Conservation (phyloP, 2,329 filamentous ascomycete genomes). For the Colletotrichum abscissum region DNA sequence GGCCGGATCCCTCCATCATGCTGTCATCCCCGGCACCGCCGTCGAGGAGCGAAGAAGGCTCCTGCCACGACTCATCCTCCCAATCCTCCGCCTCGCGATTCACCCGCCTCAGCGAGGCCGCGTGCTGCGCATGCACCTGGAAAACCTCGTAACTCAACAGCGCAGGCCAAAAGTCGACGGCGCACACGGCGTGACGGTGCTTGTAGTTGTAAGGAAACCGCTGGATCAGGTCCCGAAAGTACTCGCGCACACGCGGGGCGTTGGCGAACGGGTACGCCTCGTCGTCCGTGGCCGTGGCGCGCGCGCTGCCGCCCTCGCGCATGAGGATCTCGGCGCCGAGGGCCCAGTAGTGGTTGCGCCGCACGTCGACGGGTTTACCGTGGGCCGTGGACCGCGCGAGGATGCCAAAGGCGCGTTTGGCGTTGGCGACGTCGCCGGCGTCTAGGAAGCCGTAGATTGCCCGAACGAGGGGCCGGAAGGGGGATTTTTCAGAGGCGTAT, state of each 20-base stretch:
- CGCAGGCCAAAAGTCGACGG: conserved; percentile 83
- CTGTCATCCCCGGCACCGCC: conserved; percentile 35
- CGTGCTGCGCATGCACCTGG: conserved; percentile 72
- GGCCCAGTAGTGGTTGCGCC: conserved; percentile 79
- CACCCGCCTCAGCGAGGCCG: conserved; percentile 53
- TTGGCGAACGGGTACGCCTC: conserved; percentile 50
- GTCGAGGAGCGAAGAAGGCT: conserved; percentile 22
- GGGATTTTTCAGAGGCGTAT: conserved; percentile 31
- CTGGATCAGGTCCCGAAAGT: conserved; percentile 83
- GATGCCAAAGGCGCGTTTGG: conserved; percentile 80
- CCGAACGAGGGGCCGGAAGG: conserved; percentile 46
- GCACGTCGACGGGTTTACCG: conserved; percentile 73
- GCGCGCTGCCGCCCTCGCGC: conserved; percentile 58
- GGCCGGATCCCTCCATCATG: conserved; percentile 39
- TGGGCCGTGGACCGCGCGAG: conserved; percentile 62
- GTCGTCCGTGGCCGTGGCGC: conserved; percentile 22
- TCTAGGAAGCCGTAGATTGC: conserved; percentile 80
- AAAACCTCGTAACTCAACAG: conserved; percentile 87
- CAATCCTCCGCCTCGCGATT: conserved; percentile 44
- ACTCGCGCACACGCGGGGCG: conserved; percentile 60
- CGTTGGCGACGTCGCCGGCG: conserved; percentile 76
- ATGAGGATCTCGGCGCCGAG: conserved; percentile 88
- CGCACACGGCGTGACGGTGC: conserved; percentile 68
- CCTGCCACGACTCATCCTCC: conserved; percentile 39
- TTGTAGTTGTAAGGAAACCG: conserved; percentile 78